Evolutionary conservation across 768 basidiomycete genomes (phyloP).

Genomic region (Pleurotus tuoliensis): DNA sequence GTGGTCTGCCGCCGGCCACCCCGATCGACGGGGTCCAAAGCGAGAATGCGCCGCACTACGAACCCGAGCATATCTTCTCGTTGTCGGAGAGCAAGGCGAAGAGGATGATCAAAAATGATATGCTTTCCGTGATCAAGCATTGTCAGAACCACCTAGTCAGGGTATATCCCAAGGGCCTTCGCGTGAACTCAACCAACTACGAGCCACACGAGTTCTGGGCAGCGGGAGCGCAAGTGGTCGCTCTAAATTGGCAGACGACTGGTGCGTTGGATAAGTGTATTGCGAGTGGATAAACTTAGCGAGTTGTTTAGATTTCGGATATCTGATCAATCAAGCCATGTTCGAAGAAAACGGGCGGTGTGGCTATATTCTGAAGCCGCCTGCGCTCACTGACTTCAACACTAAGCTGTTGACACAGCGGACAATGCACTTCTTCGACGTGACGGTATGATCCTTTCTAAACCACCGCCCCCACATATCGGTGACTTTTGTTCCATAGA

Average conservation of each 20-base stretch:
- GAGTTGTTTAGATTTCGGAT: conserved; percentile 65
- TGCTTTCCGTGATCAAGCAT: conserved; percentile 81
- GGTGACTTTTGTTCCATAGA: conserved; percentile 11
- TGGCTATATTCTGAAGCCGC: conserved; percentile 90
- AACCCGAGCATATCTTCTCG: conserved; percentile 87
- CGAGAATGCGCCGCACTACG: conserved; percentile 82
- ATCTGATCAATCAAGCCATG: conserved; percentile 93
- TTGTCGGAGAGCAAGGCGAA: conserved; percentile 82
- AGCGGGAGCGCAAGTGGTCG: conserved; percentile 83
- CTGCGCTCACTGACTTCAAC: conserved; percentile 60
- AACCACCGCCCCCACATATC: neutral
- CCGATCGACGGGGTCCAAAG: neutral
- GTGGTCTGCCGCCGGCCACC: conserved; percentile 47
- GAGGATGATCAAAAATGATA: conserved; percentile 62
- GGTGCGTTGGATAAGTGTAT: conserved; percentile 45
- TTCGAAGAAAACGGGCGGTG: conserved; percentile 86
- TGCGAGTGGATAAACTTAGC: neutral
- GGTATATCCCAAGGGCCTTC: conserved; percentile 80
- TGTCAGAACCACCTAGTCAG: conserved; percentile 78
- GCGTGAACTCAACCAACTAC: conserved; percentile 84
- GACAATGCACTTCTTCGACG: conserved; percentile 57
- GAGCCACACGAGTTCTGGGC: conserved; percentile 89
- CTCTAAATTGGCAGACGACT: conserved; percentile 96
- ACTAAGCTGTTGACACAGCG: conserved; percentile 52
- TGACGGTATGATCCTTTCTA: conserved; percentile 42